These are phyloP conservation scores for Ascochyta fabae DNA, from an alignment of 2,329 filamentous ascomycete genomes.

Conservation along the genomic window DNA sequence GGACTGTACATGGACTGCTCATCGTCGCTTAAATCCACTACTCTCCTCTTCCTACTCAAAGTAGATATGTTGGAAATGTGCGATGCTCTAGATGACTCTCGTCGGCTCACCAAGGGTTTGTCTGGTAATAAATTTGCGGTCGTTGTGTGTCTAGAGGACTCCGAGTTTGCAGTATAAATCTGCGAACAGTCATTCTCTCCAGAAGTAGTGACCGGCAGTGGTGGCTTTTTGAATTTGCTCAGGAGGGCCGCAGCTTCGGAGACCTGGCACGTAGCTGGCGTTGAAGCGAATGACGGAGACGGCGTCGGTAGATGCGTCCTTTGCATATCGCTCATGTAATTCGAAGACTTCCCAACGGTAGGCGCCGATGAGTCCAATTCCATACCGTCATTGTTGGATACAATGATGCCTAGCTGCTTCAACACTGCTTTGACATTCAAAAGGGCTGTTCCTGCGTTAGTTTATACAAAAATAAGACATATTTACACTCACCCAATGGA, in stretches of 20 bases:
- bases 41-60: conserved; percentile 4
- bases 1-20: background rate
- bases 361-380: background rate
- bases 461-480: background rate
- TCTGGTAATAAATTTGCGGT: background rate
- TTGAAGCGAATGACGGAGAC: background rate
- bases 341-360: background rate
- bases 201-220: background rate
- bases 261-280: background rate
- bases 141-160: conserved; percentile 6
- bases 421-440: background rate
- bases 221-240: conserved; percentile 18
- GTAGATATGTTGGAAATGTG: background rate
- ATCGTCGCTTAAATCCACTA: conserved; percentile 4
- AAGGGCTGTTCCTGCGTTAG: background rate
- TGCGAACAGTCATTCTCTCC: no score
- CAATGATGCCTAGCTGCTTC: background rate
- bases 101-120: background rate
- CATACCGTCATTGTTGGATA: background rate
- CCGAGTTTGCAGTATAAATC: background rate
- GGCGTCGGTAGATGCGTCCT: background rate
- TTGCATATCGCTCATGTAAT: background rate
- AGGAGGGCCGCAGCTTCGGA: background rate
- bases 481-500: background rate
- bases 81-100: conserved; percentile 5